phyloP scores from a whole-genome alignment of 1,284 basidiomycete genomes.

The Phellinidium pouzarii region DNA sequence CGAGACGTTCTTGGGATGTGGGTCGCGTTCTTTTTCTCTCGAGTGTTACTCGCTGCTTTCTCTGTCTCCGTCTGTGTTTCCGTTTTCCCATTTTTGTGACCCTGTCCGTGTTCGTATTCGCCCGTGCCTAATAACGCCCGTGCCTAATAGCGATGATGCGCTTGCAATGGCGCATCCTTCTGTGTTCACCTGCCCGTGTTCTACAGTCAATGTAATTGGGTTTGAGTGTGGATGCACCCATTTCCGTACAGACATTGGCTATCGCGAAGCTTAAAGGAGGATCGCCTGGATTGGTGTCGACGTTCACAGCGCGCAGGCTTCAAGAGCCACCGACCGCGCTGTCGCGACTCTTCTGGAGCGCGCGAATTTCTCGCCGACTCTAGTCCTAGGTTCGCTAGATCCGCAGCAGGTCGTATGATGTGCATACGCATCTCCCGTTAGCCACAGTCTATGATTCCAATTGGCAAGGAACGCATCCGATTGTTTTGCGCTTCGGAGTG shows the following conservation, averaged over 20 bases:
- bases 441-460: not conserved
- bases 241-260: not conserved
- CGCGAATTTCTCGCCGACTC: not conserved
- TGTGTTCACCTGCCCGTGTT: not conserved
- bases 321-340: constrained; percentile 8
- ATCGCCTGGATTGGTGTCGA: not conserved
- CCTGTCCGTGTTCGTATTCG: not conserved
- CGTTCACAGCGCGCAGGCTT: not conserved
- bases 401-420: not conserved
- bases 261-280: constrained; percentile 4
- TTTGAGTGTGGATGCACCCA: not conserved
- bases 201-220: not conserved
- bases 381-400: not conserved
- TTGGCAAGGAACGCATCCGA: too few relatives aligned
- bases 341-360: not conserved
- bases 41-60: not conserved
- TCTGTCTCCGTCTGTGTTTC: not conserved
- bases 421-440: not conserved
- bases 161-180: not conserved
- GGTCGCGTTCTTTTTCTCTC: not conserved
- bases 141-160: not conserved
- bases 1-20: not conserved
- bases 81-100: too few relatives aligned
- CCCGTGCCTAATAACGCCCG: not conserved
- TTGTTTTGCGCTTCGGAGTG: too few relatives aligned